These are phyloP conservation scores for Epichloe sylvatica DNA, from an alignment of 2,329 filamentous ascomycete genomes.

Conservation along the genomic window DNA sequence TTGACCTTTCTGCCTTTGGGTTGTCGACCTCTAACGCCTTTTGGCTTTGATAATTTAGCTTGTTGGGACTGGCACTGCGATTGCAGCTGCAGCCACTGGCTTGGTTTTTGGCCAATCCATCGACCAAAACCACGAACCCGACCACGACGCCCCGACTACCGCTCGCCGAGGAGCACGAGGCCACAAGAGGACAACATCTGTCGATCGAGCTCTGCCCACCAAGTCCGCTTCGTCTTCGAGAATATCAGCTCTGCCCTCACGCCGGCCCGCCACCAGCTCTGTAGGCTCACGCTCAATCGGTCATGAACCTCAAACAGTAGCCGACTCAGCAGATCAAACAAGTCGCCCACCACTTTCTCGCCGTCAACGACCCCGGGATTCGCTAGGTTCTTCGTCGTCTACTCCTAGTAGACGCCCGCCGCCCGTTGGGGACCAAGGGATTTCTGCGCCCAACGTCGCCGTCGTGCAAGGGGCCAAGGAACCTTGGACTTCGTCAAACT, in stretches of 20 bases:
- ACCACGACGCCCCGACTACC: constrained; percentile 12
- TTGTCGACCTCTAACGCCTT: constrained; percentile 8
- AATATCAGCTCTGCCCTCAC: constrained; percentile 2
- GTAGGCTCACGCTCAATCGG: background rate
- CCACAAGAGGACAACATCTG: constrained; percentile 19
- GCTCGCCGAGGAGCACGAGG: constrained; percentile 6
- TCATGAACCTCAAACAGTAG: constrained; percentile 10
- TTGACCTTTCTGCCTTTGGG: background rate
- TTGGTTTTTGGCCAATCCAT: constrained; percentile 43
- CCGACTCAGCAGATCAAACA: constrained; percentile 17
- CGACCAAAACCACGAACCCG: constrained; percentile 22
- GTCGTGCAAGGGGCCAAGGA: constrained; percentile 35
- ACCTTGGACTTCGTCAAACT: constrained; percentile 47
- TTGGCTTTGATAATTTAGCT: constrained; percentile 28
- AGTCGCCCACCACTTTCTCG: constrained; percentile 23
- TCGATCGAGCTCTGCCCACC: constrained; percentile 20
- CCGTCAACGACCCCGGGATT: constrained; percentile 23
- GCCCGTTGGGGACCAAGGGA: constrained; percentile 14
- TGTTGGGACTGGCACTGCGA: constrained; percentile 46
- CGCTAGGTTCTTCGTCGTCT: constrained; percentile 29
- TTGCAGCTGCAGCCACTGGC: constrained; percentile 45
- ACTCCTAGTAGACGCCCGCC: constrained; percentile 28
- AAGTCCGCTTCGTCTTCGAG: constrained; percentile 1
- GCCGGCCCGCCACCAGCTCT: constrained; percentile 5
- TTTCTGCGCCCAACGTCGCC: constrained; percentile 3